phyloP scores from a whole-genome alignment of 2,329 filamentous ascomycete species.

The Botryosphaeria agaves region DNA sequence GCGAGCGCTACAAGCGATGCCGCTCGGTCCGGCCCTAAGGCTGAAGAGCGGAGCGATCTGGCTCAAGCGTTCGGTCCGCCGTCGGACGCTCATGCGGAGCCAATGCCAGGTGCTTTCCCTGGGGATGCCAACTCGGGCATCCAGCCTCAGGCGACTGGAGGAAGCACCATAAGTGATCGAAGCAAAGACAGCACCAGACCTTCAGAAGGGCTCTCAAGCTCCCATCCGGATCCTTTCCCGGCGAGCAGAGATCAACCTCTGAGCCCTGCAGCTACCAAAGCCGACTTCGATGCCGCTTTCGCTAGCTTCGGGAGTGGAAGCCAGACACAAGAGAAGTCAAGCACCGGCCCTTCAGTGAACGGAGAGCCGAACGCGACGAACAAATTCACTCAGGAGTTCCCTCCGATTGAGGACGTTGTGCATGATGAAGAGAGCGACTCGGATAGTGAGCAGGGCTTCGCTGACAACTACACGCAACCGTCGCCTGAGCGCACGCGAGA shows the following conservation, averaged over 20 bases:
- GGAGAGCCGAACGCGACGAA: slow-evolving; percentile 21
- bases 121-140: slow-evolving; percentile 21
- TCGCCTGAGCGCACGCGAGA: slow-evolving; percentile 18
- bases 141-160: slow-evolving; percentile 29
- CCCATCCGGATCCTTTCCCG: slow-evolving; percentile 24
- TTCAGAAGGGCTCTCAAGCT: slow-evolving; percentile 30
- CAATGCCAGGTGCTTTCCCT: slow-evolving; percentile 32
- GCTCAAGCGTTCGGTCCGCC: slow-evolving; percentile 20
- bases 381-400: slow-evolving; percentile 63
- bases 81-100: slow-evolving; percentile 8
- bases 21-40: slow-evolving; percentile 14
- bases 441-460: slow-evolving; percentile 57
- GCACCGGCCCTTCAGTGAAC: slow-evolving; percentile 13
- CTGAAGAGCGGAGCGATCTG: slow-evolving; percentile 21
- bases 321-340: slow-evolving; percentile 5
- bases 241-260: slow-evolving; percentile 14
- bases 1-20: slow-evolving; percentile 21
- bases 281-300: slow-evolving; percentile 76
- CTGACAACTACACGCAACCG: slow-evolving; percentile 73
- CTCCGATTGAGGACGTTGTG: slow-evolving; percentile 77
- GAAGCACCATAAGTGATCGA: slow-evolving; percentile 29
- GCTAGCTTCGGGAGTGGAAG: slow-evolving; percentile 49
- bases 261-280: slow-evolving; percentile 35
- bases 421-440: slow-evolving; percentile 67
- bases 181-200: slow-evolving; percentile 22